Conservation (phyloP, 768 basidiomycete species). For the Inosperma sp. region DNA sequence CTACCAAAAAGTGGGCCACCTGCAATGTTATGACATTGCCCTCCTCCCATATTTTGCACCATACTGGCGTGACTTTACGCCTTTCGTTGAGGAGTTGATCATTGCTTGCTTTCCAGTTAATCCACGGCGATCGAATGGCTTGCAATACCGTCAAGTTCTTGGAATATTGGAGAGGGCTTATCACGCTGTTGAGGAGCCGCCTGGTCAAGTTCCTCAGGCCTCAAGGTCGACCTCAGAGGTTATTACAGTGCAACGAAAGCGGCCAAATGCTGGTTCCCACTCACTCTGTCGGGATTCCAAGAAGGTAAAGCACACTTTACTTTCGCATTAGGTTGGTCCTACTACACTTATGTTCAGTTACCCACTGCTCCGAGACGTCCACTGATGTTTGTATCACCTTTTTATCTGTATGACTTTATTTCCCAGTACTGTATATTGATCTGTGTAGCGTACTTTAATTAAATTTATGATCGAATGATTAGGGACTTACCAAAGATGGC, state of each 20-base stretch:
- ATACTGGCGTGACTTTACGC: background rate
- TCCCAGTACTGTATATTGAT: background rate
- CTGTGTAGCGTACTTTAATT: too few relatives aligned
- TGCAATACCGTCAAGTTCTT: background rate
- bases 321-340: background rate
- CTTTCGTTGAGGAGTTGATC: background rate
- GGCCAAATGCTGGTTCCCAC: background rate
- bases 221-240: background rate
- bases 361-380: too few relatives aligned
- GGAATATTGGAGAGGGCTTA: background rate
- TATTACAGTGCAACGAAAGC: background rate
- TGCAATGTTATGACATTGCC: background rate
- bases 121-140: background rate
- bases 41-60: conserved; percentile 2
- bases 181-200: background rate
- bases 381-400: too few relatives aligned
- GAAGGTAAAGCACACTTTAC: background rate
- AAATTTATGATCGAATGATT: too few relatives aligned
- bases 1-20: background rate
- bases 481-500: too few relatives aligned
- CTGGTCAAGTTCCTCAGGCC: background rate
- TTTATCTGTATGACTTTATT: background rate
- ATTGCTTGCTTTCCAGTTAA: background rate
- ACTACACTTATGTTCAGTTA: too few relatives aligned
- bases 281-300: background rate